A percentile compares a stretch with the other conserved stretches of the same genome.
phyloP scores from a whole-genome alignment of 2,329 filamentous ascomycete species.

The Ophiostoma sp. region DNA sequence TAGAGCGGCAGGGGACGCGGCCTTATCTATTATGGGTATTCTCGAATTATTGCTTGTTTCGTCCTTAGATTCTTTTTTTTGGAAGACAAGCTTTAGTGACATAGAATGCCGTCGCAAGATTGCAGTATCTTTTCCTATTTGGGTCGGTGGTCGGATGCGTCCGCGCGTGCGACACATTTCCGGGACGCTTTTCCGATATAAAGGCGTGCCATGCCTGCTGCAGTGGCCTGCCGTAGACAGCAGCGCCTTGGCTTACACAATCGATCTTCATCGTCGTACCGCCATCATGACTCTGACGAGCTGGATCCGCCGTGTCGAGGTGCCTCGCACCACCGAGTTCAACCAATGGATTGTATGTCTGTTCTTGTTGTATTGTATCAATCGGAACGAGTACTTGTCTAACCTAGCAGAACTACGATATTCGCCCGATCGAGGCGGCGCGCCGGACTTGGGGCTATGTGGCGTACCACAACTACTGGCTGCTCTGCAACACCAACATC shows the following conservation, averaged over 20 bases:
- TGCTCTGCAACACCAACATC: constrained; percentile 14
- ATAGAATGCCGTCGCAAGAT: not conserved
- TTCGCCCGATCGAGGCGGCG: constrained; percentile 6
- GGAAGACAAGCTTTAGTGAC: not conserved
- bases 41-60: not conserved
- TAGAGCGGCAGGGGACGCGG: not conserved
- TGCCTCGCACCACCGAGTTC: constrained; percentile 10
- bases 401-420: constrained; percentile 7
- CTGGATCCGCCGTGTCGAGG: constrained; percentile 11
- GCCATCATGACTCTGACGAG: constrained; percentile 7
- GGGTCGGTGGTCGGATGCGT: not conserved
- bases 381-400: not conserved
- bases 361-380: not conserved
- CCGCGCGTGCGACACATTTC: not conserved
- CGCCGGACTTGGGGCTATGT: constrained; percentile 12
- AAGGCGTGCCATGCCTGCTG: not conserved
- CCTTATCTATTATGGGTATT: constrained; percentile 7
- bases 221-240: not conserved
- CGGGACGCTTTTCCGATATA: not conserved
- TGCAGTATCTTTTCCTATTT: not conserved
- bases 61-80: not conserved
- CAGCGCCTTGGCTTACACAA: not conserved
- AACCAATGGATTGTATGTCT: constrained; percentile 14
- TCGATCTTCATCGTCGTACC: not conserved
- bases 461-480: constrained; percentile 15